These are phyloP conservation scores for Solanum pennellii DNA, from an alignment of 257 asterid species.

Conservation along the genomic window DNA sequence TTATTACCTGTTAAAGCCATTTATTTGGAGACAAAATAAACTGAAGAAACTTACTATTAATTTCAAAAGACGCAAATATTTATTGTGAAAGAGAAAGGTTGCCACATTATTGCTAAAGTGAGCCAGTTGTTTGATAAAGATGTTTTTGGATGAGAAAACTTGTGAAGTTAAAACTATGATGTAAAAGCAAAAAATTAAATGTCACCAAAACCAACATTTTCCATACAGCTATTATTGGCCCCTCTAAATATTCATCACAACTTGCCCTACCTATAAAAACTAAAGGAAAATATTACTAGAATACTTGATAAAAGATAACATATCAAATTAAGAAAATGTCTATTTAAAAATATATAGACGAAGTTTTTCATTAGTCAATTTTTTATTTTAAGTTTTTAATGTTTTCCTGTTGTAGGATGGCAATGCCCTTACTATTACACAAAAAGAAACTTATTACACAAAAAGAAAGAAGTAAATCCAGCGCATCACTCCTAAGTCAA, in stretches of 20 bases:
- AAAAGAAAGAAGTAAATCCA: too few species aligned
- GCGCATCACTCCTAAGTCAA: too few species aligned
- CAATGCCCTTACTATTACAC: too few species aligned
- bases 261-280: neutral
- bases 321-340: too few species aligned
- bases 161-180: neutral
- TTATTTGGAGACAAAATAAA: neutral
- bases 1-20: neutral
- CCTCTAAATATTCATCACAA: neutral
- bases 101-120: neutral
- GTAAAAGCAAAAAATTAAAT: neutral
- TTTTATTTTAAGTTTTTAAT: too few species aligned
- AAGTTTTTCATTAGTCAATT: too few species aligned
- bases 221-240: neutral
- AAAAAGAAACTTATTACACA: too few species aligned
- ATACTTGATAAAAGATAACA: too few species aligned
- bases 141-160: neutral
- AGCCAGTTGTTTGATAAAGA: neutral
- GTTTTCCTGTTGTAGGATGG: too few species aligned
- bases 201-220: neutral
- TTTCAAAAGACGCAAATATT: neutral
- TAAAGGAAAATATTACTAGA: neutral
- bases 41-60: neutral
- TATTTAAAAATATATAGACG: too few species aligned
- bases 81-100: neutral